Percentiles rank a stretch among this genome's conserved stretches.
Conservation (phyloP, 345 rosid species). For the Nephelium lappaceum region DNA sequence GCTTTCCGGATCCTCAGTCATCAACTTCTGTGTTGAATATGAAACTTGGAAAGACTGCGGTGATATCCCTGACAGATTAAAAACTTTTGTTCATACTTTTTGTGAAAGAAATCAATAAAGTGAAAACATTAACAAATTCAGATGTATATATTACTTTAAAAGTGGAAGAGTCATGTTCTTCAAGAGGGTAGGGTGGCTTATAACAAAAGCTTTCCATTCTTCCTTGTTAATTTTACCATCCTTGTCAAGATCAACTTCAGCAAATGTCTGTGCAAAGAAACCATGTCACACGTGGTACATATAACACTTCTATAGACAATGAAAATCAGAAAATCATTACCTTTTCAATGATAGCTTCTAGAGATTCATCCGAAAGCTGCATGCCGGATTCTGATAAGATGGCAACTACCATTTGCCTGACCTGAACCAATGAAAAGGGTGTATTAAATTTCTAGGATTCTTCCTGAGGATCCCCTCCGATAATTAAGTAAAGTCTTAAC, state of each 20-base stretch:
- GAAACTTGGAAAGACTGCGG: constrained; percentile 67
- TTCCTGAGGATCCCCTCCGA: no score
- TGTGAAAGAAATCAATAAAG: neutral
- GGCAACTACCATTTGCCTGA: constrained; percentile 43
- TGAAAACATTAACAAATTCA: no score
- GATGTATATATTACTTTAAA: constrained; percentile 36
- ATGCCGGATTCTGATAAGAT: constrained; percentile 29
- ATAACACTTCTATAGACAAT: neutral
- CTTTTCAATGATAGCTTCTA: constrained; percentile 34
- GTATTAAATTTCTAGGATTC: neutral
- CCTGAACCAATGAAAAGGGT: constrained; percentile 25
- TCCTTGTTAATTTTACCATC: constrained; percentile 62
- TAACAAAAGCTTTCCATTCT: constrained; percentile 56
- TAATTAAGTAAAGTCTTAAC: no score
- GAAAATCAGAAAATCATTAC: constrained; percentile 9
- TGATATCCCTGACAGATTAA: constrained; percentile 41
- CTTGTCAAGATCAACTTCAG: constrained; percentile 50
- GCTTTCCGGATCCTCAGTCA: constrained; percentile 21
- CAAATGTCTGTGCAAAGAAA: constrained; percentile 45
- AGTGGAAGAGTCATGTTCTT: constrained; percentile 65
- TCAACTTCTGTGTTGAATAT: constrained; percentile 64
- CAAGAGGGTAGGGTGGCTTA: constrained; percentile 48
- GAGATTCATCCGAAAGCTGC: constrained; percentile 28
- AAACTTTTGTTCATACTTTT: no score
- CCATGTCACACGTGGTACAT: neutral